Evolutionary conservation across 495 filamentous ascomycete species (phyloP).

Genomic region (Penicillium robsamsonii): DNA sequence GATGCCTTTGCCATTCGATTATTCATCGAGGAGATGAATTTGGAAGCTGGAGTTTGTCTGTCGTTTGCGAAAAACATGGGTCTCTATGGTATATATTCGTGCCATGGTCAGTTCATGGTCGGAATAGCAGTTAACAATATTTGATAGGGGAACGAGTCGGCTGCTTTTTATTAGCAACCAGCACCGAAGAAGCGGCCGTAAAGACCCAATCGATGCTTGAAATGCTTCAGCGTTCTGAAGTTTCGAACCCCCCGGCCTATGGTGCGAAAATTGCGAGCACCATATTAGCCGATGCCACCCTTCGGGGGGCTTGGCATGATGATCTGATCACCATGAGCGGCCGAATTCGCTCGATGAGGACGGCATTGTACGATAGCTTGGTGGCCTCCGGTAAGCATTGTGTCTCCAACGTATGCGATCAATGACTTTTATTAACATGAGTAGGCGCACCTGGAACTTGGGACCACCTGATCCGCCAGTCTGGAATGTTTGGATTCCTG

Average conservation of each 20-base stretch:
- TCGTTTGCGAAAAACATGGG: conserved; percentile 51
- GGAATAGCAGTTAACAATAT: not conserved
- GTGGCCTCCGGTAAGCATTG: conserved; percentile 15
- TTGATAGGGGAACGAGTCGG: conserved; percentile 31
- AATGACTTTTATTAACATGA: not conserved
- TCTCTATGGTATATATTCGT: conserved; percentile 38
- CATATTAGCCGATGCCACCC: conserved; percentile 25
- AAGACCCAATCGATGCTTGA: conserved; percentile 32
- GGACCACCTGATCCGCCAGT: conserved; percentile 36
- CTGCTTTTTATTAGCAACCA: conserved; percentile 21
- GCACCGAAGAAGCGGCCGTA: conserved; percentile 15
- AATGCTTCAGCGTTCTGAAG: conserved; percentile 37
- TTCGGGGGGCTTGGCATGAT: conserved; percentile 37
- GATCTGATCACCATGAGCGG: conserved; percentile 42
- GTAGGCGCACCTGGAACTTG: conserved; percentile 34
- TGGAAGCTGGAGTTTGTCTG: conserved; percentile 33
- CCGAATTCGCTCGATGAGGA: conserved; percentile 37
- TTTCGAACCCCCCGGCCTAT: conserved; percentile 42
- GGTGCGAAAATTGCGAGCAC: conserved; percentile 40
- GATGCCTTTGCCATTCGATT: conserved; percentile 45
- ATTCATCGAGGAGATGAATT: conserved; percentile 30
- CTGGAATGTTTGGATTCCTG: conserved; percentile 46
- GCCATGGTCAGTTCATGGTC: not conserved
- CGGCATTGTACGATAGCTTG: conserved; percentile 27
- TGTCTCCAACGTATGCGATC: not conserved